Evolutionary conservation across 768 basidiomycete genomes (phyloP), one percentile per base, ranked within the genome.

Genomic region (Hericium alpestre): DNA sequence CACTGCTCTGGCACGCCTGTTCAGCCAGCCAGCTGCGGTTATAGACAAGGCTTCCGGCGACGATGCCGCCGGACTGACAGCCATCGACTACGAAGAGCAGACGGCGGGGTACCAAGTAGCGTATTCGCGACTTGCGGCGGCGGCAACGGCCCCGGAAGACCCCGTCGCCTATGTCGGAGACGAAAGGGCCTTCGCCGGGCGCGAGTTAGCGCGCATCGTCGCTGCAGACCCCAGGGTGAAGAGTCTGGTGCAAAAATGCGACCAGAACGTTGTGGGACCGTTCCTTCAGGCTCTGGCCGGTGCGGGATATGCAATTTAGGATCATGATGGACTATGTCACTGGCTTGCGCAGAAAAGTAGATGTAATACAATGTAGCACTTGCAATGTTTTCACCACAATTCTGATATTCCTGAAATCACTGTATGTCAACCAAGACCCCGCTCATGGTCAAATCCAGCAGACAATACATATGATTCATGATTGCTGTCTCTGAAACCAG

Each of bases 21-120:
- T 95, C 69, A 79, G 75, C 55, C 84, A 92, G 53, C 86, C 88
- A 0, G 85, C 90, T 62, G 79, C 87, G 59, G 78, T 91, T 65
- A 61, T 70, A 0, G 70, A 59, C n/a, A 16, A 15, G n/a, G 18
- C 27, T 25, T 50, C 49, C 3, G 65, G 62, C 40, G 74, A 83
- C n/a, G 81, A 83, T 50, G 68, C 76, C 48, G 73, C 75, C 0
- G 81, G 80, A 0, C 66, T 90, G 38, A 89, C 88, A 1, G 82
- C 80, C 54, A 82, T 96, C 49, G 95, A 97, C 67, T 84, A 83
- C 59, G 95, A 97, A 66, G 94, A 97, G 66, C 87, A 90, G 66
- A 79, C 80, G 1, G 86, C 87, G 6, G 90, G 93, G 1, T 97
- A 97, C 71, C 96, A 98, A 66, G 90, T 92, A 0, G 89, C 92